Percentiles rank a stretch among this genome's conserved stretches.
phyloP scores from a whole-genome alignment of 202 grass and related monocot genomes.

The Hordeum pubiflorum region DNA sequence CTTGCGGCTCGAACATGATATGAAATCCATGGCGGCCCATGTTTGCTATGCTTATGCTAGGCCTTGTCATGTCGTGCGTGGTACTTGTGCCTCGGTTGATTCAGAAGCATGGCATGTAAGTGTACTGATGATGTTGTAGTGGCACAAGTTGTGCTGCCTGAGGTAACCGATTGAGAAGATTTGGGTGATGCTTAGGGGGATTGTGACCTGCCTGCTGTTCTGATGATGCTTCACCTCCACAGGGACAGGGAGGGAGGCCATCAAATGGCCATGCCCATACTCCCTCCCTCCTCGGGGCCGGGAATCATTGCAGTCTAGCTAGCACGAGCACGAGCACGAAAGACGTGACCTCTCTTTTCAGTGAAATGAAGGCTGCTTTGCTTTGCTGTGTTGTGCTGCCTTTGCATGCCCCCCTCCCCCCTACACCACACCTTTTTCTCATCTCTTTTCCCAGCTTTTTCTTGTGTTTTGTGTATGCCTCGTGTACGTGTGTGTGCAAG shows the following conservation, averaged over 20 bases:
- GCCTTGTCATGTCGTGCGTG: constrained; percentile 12
- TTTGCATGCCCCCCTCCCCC: not conserved
- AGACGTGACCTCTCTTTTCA: constrained; percentile 55
- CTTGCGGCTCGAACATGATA: not conserved
- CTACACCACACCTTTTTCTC: constrained; percentile 7
- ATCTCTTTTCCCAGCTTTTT: not conserved
- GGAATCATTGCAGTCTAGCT: constrained; percentile 39
- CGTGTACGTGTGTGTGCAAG: not conserved
- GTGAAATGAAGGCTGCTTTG: constrained; percentile 46
- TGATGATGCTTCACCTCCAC: too few species aligned
- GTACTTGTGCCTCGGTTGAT: not conserved
- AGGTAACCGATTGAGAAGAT: too few species aligned
- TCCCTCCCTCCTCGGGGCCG: constrained; percentile 18
- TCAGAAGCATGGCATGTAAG: too few species aligned
- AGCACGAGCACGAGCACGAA: constrained; percentile 26
- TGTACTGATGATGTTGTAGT: too few species aligned
- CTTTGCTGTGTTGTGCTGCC: constrained; percentile 21
- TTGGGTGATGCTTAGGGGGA: too few species aligned
- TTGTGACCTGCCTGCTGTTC: too few species aligned
- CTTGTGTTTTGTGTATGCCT: not conserved
- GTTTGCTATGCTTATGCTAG: not conserved
- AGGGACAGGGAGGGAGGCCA: not conserved
- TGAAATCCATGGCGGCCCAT: not conserved
- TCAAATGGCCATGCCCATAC: not conserved
- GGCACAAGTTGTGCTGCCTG: too few species aligned